Conservation (phyloP, 2,329 filamentous ascomycete species). For the Leptodontidium sp. region DNA sequence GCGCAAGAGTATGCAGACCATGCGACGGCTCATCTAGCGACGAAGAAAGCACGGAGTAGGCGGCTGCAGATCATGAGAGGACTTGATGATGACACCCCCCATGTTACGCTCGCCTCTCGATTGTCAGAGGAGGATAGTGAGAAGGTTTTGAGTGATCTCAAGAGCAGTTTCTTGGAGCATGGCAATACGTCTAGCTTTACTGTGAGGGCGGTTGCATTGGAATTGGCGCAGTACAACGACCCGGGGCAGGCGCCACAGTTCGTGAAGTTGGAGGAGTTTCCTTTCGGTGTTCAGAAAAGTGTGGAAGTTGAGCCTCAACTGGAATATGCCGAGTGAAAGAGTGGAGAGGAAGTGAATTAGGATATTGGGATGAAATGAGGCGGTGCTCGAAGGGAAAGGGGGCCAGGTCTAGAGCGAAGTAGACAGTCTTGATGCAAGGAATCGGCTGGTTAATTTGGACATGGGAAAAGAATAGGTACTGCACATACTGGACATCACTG, state of each 20-base stretch:
- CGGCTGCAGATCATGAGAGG: background rate
- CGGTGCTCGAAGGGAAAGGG: no score
- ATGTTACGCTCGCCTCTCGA: background rate
- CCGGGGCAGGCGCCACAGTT: background rate
- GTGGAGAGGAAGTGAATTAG: background rate
- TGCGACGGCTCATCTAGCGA: background rate
- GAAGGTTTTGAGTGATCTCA: background rate
- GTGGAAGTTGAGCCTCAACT: background rate
- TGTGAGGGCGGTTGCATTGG: background rate
- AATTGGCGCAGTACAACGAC: background rate
- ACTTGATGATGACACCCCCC: background rate
- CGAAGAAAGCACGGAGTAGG: background rate
- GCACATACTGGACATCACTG: no score
- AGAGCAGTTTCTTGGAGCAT: background rate
- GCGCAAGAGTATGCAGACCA: background rate
- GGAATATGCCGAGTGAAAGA: background rate
- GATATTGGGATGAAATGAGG: no score
- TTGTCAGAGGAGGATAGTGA: background rate
- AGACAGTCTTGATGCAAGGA: no score
- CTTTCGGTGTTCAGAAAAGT: background rate
- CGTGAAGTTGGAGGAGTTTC: background rate
- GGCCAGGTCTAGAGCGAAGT: no score
- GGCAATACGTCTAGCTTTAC: background rate
- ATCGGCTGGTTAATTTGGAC: no score
- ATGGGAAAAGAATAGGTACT: no score